Base-by-base conservation (phyloP, 1,139 yeast species). In the Geotrichum restrictum region DNA sequence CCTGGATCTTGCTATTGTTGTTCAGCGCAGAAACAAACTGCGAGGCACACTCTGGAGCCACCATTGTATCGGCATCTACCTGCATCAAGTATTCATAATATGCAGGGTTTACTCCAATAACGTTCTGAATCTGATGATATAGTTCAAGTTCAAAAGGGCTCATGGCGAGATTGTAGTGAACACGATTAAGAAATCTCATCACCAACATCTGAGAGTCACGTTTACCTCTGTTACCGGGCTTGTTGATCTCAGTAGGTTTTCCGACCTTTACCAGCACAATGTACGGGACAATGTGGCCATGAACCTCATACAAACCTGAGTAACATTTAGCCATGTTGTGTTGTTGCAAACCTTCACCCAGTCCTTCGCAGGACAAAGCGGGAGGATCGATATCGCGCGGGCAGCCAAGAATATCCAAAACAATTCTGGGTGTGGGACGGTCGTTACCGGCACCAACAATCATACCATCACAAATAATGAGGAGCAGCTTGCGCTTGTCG, bases 381-480 rank as follows among this genome's bases (percentile, higher is more conserved):
- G 69, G 72, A 6, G 75, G 74, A 42, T 71, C 73, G 7, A 64
- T 64, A 44, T 71, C 69, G 10, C 67, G 65, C 4, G 74, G 71
- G 38, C 64, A 65, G 2, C 74, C 76, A 16, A 72, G 62, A 59
- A 72, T 72, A 49, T 72, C 75, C 24, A 72, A 61, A 24, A 73
- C 76, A 47, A 72, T 71, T 44, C 71, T 60, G 10, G 76, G 76
- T 0, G 76, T 72, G 2, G 76, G 72, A 38, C 67, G 61, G 44
- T 72, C 76, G 56, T 73, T 72, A 34, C 75, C 76, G 19, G 74
- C 69, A 56, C 76, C 76, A 19, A 70, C 69, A 62, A 72, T 71
- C 70, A 71, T 71, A 62, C 76, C 76, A 55, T 72, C 76, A 54
- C 76, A 73, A 32, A 72, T 62, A 16, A 72, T 65, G 18, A 71